These are phyloP conservation scores for Chytriomyces sp. DNA, from an alignment of 192 early-diverging fungal genomes.

Conservation along the genomic window DNA sequence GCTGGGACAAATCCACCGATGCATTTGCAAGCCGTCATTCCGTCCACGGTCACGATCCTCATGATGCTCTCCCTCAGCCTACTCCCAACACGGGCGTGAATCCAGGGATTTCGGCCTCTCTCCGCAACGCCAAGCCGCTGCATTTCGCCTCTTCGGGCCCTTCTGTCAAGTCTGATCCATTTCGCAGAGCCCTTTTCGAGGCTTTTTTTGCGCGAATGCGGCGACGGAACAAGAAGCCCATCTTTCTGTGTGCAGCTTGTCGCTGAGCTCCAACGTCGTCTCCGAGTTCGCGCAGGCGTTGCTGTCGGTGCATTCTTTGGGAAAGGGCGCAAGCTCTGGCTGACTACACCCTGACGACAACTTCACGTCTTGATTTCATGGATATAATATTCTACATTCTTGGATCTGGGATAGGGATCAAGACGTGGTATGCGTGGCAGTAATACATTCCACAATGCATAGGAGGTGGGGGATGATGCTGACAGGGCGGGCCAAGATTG, in stretches of 20 bases:
- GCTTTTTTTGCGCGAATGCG: background rate
- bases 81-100: background rate
- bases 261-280: background rate
- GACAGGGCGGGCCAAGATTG: too few relatives aligned
- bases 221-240: background rate
- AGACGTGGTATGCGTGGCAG: background rate
- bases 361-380: background rate
- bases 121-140: constrained; percentile 18
- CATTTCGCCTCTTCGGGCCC: too few relatives aligned
- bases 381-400: background rate
- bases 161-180: too few relatives aligned
- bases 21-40: background rate
- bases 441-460: too few relatives aligned
- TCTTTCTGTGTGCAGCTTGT: background rate
- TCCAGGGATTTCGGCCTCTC: background rate
- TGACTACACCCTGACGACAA: too few relatives aligned
- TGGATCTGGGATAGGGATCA: background rate
- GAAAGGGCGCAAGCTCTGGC: background rate
- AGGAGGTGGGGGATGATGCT: too few relatives aligned
- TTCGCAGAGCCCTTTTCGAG: background rate
- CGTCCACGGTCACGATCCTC: background rate
- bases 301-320: background rate
- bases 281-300: background rate
- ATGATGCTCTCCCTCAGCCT: constrained; percentile 4
- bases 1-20: too few relatives aligned